A percentile compares a stretch with the other conserved stretches of the same genome.
Evolutionary conservation across 257 asterid genomes (phyloP).

Genomic region (Fraxinus quadrangulata): DNA sequence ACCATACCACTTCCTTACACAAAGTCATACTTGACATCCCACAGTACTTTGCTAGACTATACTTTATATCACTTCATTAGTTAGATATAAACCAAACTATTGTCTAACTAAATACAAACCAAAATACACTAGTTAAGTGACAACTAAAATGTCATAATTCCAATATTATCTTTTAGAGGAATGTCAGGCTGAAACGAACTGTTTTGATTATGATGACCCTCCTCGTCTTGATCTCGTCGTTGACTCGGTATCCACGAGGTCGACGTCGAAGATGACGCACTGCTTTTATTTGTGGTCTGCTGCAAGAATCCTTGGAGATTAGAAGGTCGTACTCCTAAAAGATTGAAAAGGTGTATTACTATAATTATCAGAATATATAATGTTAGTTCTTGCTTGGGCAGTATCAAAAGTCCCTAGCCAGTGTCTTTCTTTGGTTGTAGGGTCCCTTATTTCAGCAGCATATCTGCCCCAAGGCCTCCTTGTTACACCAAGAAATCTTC

Average conservation of each 20-base stretch:
- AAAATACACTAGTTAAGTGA: too few species aligned
- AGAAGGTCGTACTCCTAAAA: background rate
- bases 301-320: background rate
- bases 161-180: background rate
- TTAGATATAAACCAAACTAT: too few species aligned
- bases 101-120: too few species aligned
- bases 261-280: background rate
- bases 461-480: slow-evolving; percentile 98
- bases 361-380: slow-evolving; percentile 61
- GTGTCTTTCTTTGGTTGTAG: slow-evolving; percentile 87
- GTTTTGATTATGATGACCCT: background rate
- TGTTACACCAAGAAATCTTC: slow-evolving; percentile 85
- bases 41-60: too few species aligned
- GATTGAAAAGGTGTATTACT: slow-evolving; percentile 29
- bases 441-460: slow-evolving; percentile 96
- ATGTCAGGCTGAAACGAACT: background rate
- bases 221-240: background rate
- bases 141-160: too few species aligned
- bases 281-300: background rate
- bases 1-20: too few species aligned
- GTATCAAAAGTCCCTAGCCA: too few species aligned
- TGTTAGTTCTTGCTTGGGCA: slow-evolving; percentile 89
- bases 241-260: background rate
- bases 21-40: too few species aligned
- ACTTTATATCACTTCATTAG: too few species aligned